Percentiles rank a stretch among this genome's conserved stretches.
Evolutionary conservation across 345 rosid species (phyloP).

Genomic region (Ailanthus altissimus): DNA sequence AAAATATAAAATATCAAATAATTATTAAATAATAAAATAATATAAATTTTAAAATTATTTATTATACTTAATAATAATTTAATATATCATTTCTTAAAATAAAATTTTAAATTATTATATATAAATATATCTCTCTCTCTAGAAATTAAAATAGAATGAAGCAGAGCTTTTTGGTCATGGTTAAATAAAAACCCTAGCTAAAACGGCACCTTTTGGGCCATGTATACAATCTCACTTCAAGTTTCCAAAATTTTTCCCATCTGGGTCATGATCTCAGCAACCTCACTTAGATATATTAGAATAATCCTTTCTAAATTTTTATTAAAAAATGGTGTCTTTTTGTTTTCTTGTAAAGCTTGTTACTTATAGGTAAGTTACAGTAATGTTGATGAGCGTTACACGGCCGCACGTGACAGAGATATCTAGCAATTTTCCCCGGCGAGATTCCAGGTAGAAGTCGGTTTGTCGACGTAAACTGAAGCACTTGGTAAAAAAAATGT

Average conservation of each 20-base stretch:
- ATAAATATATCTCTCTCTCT: neutral
- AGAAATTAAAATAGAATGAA: too few relatives aligned
- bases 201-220: constrained; percentile 3
- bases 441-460: constrained; percentile 22
- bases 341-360: constrained; percentile 9
- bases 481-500: neutral
- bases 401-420: constrained; percentile 13
- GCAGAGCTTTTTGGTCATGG: neutral
- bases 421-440: constrained; percentile 15
- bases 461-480: constrained; percentile 17
- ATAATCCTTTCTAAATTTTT: neutral
- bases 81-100: too few relatives aligned
- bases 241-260: neutral
- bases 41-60: too few relatives aligned
- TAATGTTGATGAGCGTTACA: neutral
- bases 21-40: too few relatives aligned
- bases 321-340: neutral
- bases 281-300: neutral
- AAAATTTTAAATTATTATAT: too few relatives aligned
- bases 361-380: neutral
- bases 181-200: neutral
- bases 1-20: too few relatives aligned
- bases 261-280: neutral
- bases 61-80: too few relatives aligned
- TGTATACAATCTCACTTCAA: constrained; percentile 11